Evolutionary conservation across 805 yeast species (phyloP).

Genomic region (Cyberlindnera veronae): DNA sequence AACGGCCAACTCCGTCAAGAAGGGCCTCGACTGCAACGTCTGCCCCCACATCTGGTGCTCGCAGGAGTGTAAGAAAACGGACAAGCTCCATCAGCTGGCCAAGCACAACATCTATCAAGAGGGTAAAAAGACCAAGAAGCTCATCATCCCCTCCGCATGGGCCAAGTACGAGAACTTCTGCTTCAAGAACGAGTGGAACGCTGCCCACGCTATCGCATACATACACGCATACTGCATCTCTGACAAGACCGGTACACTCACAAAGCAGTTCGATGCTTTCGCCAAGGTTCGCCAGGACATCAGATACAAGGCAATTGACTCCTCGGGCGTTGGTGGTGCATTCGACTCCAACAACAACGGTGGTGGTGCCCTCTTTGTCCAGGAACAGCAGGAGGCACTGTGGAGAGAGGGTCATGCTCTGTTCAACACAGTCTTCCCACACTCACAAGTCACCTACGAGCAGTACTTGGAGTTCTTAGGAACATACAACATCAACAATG

Average conservation of each 20-base stretch:
- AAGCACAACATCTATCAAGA: constrained; percentile 50
- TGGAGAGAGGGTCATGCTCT: constrained; percentile 58
- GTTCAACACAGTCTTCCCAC: constrained; percentile 47
- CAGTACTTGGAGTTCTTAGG: constrained; percentile 64
- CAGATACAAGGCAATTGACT: constrained; percentile 55
- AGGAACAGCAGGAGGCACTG: constrained; percentile 51
- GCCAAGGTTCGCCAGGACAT: constrained; percentile 67
- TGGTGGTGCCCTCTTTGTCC: constrained; percentile 51
- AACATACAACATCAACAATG: constrained; percentile 68
- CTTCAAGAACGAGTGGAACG: constrained; percentile 61
- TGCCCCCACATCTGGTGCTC: constrained; percentile 75
- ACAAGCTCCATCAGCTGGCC: constrained; percentile 49
- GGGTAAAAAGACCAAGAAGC: constrained; percentile 31
- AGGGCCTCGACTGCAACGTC: constrained; percentile 60
- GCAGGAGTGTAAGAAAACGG: constrained; percentile 51
- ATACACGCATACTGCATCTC: constrained; percentile 43
- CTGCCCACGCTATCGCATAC: constrained; percentile 60
- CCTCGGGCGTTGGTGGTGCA: constrained; percentile 39
- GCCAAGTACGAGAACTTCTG: constrained; percentile 56
- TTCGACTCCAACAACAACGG: constrained; percentile 42
- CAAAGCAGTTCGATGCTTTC: constrained; percentile 53
- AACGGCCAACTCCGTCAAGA: constrained; percentile 24
- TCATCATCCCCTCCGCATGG: constrained; percentile 49
- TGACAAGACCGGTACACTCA: constrained; percentile 40
- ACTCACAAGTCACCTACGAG: constrained; percentile 39